A percentile compares a stretch with the other conserved stretches of the same genome.
These are phyloP conservation scores for Tricholoma bakamatsutake DNA, from an alignment of 768 basidiomycete species.

Conservation along the genomic window DNA sequence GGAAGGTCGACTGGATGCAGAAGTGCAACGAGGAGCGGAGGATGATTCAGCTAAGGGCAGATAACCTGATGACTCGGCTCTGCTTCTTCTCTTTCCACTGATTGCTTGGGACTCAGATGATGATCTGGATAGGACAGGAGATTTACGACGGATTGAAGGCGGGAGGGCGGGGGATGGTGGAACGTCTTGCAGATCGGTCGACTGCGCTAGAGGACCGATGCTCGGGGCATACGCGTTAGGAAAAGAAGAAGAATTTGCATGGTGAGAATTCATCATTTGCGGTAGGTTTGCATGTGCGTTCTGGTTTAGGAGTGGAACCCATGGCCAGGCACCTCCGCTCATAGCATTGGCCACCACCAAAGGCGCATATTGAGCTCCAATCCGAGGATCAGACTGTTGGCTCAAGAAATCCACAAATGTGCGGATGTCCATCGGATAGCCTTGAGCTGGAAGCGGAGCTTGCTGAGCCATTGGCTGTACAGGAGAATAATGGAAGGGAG, in stretches of 20 bases:
- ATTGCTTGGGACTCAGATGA: conserved; percentile 6
- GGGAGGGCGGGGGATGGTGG: conserved; percentile 12
- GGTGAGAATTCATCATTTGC: conserved; percentile 1
- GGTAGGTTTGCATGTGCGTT: background rate
- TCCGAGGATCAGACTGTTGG: background rate
- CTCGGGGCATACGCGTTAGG: background rate
- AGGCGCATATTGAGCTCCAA: background rate
- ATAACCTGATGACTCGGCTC: conserved; percentile 7
- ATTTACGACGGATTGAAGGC: conserved; percentile 13
- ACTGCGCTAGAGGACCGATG: background rate
- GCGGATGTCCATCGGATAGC: background rate
- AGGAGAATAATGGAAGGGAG: background rate
- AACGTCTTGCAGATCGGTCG: background rate
- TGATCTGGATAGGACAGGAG: conserved; percentile 6
- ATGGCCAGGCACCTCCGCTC: background rate
- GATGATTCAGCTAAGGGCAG: background rate
- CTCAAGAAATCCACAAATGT: conserved; percentile 1
- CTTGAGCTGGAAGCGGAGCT: background rate
- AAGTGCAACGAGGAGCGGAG: background rate
- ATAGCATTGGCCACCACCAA: background rate
- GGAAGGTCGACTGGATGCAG: conserved; percentile 5
- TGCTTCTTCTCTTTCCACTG: conserved; percentile 4
- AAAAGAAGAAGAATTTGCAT: background rate
- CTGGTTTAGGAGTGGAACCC: background rate
- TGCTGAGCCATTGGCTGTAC: background rate